Conservation (phyloP, 805 yeast species). For the Sugiyamaella marilandica region DNA sequence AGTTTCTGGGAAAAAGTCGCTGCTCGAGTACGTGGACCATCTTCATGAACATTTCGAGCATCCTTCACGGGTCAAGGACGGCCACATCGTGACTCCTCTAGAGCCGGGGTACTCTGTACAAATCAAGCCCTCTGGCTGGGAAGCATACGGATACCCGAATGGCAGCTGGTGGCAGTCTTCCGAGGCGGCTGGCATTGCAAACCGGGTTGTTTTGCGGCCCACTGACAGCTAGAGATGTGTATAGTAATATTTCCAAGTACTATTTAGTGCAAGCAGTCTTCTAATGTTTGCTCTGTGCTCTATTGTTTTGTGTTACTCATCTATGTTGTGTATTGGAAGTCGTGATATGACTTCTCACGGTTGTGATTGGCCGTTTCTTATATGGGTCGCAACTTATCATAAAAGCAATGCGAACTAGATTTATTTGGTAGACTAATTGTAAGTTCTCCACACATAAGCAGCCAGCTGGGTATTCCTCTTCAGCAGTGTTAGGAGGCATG, state of each 20-base stretch:
- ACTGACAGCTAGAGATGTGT: too few relatives aligned
- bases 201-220: constrained; percentile 11
- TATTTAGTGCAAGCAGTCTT: too few relatives aligned
- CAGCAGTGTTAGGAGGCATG: too few relatives aligned
- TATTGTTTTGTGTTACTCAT: neutral
- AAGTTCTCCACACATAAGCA: too few relatives aligned
- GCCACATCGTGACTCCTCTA: constrained; percentile 31
- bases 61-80: constrained; percentile 30
- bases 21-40: constrained; percentile 33
- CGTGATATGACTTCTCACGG: neutral
- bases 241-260: too few relatives aligned
- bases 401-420: too few relatives aligned
- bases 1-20: constrained; percentile 30
- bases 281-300: neutral
- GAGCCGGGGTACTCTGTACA: constrained; percentile 35
- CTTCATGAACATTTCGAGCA: constrained; percentile 30
- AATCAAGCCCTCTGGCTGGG: constrained; percentile 27
- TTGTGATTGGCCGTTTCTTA: too few relatives aligned
- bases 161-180: constrained; percentile 32
- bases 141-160: constrained; percentile 28
- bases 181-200: constrained; percentile 18
- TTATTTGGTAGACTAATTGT: too few relatives aligned
- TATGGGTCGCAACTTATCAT: too few relatives aligned
- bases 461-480: too few relatives aligned
- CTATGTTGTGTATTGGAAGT: neutral